Evolutionary conservation across 2,329 filamentous ascomycete species (phyloP), one percentile per base, ranked within the genome.

Genomic region (Penicillium sp.): DNA sequence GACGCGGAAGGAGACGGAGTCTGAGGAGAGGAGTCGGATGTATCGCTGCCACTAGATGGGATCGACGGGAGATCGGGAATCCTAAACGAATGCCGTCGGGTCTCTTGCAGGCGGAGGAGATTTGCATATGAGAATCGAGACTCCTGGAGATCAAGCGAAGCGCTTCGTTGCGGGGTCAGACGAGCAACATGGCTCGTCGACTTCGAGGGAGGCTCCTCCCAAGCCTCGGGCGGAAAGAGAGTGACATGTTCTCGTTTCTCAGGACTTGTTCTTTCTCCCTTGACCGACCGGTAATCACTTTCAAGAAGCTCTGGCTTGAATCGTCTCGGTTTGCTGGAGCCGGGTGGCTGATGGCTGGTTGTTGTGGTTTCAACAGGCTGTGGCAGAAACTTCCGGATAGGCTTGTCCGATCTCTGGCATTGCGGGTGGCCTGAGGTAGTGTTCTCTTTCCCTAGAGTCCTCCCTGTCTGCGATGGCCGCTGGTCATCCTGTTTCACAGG

Each of bases 341-440:
- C n/a, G 26, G 36, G 41, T 53, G 59, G 52, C 57, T 43, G 63
- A 60, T 61, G 74, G 74, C 59, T 81, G 73, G 63, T 74, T 78
- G 40, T 80, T 78, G 79, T 84, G 7, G 85, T 89, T 67, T 90
- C 86, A 54, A 90, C 80, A 12, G 85, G 64, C 28, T 65, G 54
- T 5, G 63, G 62, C n/a, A 59, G 44, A 41, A 66, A 64, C 39
- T 56, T 59, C 44, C 58, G 56, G 18, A 50, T 43, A 29, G 33
- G 42, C 25, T 37, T 29, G 38, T 43, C 38, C 2, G 39, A 34
- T 28, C 27, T 9, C 37, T 34, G 44, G 28, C 32, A 40, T 42
- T 48, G 44, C 35, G n/a, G 39, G 5, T 42, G 28, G 6, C 6
- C 43, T 8, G 42, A 33, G 29, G 41, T 18, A 24, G 27, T 34